Evolutionary conservation across 441 rosid genomes (phyloP).

Genomic region (Jatropha podagrica): DNA sequence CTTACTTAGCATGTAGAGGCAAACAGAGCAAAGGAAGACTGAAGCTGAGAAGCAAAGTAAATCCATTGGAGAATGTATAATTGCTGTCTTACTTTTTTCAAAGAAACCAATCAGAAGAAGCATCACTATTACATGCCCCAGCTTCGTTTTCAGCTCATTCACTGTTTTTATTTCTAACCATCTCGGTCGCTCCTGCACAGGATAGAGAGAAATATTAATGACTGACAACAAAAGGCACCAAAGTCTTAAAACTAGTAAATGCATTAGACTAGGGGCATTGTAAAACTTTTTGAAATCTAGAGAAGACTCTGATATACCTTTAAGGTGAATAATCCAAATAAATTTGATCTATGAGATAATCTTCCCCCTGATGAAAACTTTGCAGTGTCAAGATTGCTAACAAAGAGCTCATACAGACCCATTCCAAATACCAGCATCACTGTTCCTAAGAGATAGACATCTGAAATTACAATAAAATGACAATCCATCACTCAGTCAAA

Average conservation of each 20-base stretch:
- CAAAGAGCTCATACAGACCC: conserved; percentile 91
- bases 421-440: conserved; percentile 97
- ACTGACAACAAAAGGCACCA: not conserved
- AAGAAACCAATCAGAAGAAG: conserved; percentile 85
- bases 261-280: not conserved
- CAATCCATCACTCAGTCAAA: not conserved
- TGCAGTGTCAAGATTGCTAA: conserved; percentile 70
- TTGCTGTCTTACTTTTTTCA: conserved; percentile 80
- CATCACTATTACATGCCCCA: conserved; percentile 99
- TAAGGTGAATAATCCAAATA: conserved; percentile 78
- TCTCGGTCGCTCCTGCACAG: conserved; percentile 73
- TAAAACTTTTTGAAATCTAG: not conserved
- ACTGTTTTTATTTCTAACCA: conserved; percentile 87
- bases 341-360: conserved; percentile 50
- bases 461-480: conserved; percentile 32
- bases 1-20: conserved; percentile 81
- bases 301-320: conserved; percentile 46
- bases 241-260: not conserved
- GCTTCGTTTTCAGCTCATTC: conserved; percentile 79
- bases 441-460: conserved; percentile 89
- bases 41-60: conserved; percentile 86
- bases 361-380: conserved; percentile 40
- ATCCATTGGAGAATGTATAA: conserved; percentile 59
- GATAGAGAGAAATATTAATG: not conserved
- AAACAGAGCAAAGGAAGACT: conserved; percentile 70